Conservation (phyloP, 331 rosid species). For the Phaseolus coccineus region DNA sequence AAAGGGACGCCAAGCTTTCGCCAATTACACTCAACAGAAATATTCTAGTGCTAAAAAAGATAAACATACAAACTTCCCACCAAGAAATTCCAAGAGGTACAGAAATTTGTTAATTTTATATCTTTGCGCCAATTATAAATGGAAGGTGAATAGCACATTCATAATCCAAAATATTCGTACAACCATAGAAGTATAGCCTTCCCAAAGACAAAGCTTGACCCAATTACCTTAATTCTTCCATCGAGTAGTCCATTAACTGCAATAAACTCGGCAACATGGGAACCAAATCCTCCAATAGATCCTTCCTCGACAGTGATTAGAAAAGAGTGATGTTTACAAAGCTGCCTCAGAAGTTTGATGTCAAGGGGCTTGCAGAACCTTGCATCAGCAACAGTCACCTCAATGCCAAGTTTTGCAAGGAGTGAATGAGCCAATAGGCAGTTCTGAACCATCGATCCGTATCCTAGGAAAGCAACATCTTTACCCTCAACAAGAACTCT, state of each 20-base stretch:
- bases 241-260: conserved; percentile 90
- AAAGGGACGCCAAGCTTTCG: conserved; percentile 7
- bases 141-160: neutral
- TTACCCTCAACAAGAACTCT: conserved; percentile 81
- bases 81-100: conserved; percentile 14
- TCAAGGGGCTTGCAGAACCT: conserved; percentile 98
- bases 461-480: conserved; percentile 89
- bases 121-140: conserved; percentile 6
- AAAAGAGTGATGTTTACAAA: conserved; percentile 78
- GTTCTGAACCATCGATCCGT: conserved; percentile 94
- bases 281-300: conserved; percentile 92
- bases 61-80: neutral
- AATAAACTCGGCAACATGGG: conserved; percentile 91
- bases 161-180: conserved; percentile 16
- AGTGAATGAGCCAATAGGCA: conserved; percentile 86
- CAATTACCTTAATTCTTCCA: conserved; percentile 72
- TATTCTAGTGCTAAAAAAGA: neutral
- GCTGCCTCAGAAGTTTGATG: conserved; percentile 80
- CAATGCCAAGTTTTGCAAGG: conserved; percentile 79
- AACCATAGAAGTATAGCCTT: conserved; percentile 22
- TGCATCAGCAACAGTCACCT: conserved; percentile 96
- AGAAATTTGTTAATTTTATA: conserved; percentile 19
- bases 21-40: neutral
- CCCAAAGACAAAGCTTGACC: conserved; percentile 2
- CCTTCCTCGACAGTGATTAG: conserved; percentile 96